Evolutionary conservation across 495 filamentous ascomycete species (phyloP), one percentile per base, ranked within the genome.

Genomic region (Penicillium mononematosum): DNA sequence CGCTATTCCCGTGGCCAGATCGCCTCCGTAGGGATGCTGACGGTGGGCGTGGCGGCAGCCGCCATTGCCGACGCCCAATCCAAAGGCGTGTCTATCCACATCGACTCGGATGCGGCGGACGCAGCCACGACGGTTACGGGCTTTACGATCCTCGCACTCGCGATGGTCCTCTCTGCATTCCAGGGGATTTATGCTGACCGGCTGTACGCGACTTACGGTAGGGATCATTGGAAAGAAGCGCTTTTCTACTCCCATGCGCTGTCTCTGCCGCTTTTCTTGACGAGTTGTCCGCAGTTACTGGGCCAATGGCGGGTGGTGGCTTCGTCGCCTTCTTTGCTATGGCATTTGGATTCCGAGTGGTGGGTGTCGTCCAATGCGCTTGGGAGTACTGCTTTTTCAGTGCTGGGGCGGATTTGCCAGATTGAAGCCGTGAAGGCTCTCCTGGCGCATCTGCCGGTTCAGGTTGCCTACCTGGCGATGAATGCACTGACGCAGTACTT

Each of bases 101-200:
- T 66, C 12, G 61, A 51, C 8, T 45, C 58, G 16, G 57, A 56
- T 45, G 39, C 45, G 27, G 31, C 59, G 24, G 55, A 63, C 1
- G 59, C 66, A 7, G 54, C 49, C 39, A 58, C 59, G 46, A 91
- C 94, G 53, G 72, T 84, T n/a, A 86, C 80, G 1, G 94, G 95
- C 2, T 88, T 99, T 22, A 74, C 75, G 2, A 87, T 99, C 46
- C 84, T 99, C 39, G 89, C 93, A 45, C 61, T 96, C 54, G 94
- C 94, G 3, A 95, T 97, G 74, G 70, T 96, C 6, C 77, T 98
- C 34, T 96, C 91, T 22, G 91, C 94, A 38, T 88, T 92, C 59
- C 97, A 97, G 85, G 94, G 94, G 39, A 81, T 96, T 34, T 99
- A 96, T 72, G 91, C 91, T 0, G 91, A 98, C 69, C 82, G 88